A percentile compares a stretch with the other conserved stretches of the same genome.
Evolutionary conservation across 1,284 basidiomycete genomes (phyloP).

Genomic region (Heterobasidion parviporum): DNA sequence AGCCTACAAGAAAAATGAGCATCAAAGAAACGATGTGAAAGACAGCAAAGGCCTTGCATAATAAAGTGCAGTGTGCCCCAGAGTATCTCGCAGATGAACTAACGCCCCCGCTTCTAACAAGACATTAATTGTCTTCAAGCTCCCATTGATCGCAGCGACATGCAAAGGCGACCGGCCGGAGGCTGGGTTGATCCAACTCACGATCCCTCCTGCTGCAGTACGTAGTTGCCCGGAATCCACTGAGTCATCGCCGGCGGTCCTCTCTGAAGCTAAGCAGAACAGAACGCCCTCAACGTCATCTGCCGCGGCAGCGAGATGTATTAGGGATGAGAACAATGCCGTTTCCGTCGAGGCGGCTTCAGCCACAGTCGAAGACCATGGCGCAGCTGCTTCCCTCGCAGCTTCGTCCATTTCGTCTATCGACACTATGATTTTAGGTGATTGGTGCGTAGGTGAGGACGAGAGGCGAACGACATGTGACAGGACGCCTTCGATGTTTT

Average conservation of each 20-base stretch:
- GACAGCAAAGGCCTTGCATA: constrained; percentile 41
- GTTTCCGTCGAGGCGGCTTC: constrained; percentile 62
- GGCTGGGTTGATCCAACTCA: constrained; percentile 60
- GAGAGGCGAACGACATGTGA: constrained; percentile 62
- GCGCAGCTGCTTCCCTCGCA: constrained; percentile 48
- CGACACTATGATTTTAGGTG: constrained; percentile 38
- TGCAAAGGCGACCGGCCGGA: constrained; percentile 77
- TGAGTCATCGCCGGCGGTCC: constrained; percentile 11
- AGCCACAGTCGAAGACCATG: constrained; percentile 71
- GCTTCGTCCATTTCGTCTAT: constrained; percentile 14
- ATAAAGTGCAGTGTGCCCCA: constrained; percentile 80
- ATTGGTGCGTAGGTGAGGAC: constrained; percentile 20
- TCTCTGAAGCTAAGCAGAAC: constrained; percentile 42
- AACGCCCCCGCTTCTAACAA: constrained; percentile 75
- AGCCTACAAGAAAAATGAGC: constrained; percentile 34
- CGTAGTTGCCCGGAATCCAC: constrained; percentile 8
- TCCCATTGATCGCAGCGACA: constrained; percentile 70
- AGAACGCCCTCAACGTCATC: constrained; percentile 56
- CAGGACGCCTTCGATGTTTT: constrained; percentile 56
- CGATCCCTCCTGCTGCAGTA: constrained; percentile 51
- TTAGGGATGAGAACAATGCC: constrained; percentile 64
- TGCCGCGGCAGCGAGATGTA: constrained; percentile 68
- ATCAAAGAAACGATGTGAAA: neutral
- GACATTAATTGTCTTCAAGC: constrained; percentile 41
- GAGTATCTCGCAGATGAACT: constrained; percentile 74